Percentiles rank a stretch among this genome's conserved stretches.
These are phyloP conservation scores for Dothideomycetes sp. DNA, from an alignment of 2,329 filamentous ascomycete species.

Conservation along the genomic window DNA sequence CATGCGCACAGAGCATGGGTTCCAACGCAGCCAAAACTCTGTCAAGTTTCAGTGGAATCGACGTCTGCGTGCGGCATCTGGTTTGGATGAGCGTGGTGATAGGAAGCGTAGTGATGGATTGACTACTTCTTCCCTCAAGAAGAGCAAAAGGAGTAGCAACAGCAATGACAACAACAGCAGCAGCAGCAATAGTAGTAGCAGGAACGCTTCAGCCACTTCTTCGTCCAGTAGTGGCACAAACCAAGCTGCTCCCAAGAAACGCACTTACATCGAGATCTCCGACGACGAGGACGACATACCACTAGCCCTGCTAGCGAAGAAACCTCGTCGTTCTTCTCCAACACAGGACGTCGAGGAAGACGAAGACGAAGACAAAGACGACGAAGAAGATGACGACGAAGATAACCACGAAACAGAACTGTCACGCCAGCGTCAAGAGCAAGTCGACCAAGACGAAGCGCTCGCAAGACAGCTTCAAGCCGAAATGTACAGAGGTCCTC, in stretches of 20 bases:
- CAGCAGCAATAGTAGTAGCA: background rate
- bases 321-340: too few species aligned
- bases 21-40: conserved; percentile 7
- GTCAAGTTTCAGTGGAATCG: conserved; percentile 16
- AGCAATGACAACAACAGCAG: too few species aligned
- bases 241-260: background rate
- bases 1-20: background rate
- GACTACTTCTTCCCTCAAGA: conserved; percentile 5
- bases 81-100: conserved; percentile 10
- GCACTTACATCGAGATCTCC: background rate
- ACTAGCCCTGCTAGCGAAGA: too few species aligned
- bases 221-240: background rate
- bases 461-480: background rate
- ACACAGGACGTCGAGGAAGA: background rate
- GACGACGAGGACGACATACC: conserved; percentile 6
- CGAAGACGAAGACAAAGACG: conserved; percentile 1
- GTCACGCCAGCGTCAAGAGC: background rate
- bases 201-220: background rate
- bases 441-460: conserved; percentile 1
- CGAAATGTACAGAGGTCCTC: background rate
- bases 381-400: background rate
- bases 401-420: background rate
- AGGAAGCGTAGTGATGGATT: conserved; percentile 4
- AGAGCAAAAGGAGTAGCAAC: conserved; percentile 5
- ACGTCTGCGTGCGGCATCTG: conserved; percentile 5